phyloP scores from a whole-genome alignment of 352 stramenopile species.

The Phytophthora idaei region DNA sequence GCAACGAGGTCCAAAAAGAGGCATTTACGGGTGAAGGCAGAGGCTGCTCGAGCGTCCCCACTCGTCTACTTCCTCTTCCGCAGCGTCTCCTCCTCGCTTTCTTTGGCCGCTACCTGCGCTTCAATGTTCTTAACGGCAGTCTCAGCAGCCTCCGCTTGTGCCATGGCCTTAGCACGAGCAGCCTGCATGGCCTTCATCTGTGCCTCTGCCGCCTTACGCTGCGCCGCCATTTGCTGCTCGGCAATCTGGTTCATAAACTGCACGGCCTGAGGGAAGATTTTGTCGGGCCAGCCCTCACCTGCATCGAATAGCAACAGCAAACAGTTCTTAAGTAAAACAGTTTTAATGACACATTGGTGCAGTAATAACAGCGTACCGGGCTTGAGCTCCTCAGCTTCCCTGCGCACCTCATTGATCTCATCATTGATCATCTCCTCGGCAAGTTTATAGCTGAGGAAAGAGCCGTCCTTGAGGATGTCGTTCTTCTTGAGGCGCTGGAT shows the following conservation, averaged over 20 bases:
- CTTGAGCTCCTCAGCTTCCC: constrained; percentile 83
- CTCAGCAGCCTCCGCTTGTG: constrained; percentile 45
- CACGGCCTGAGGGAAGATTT: constrained; percentile 88
- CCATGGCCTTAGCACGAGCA: constrained; percentile 56
- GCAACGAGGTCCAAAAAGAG: constrained; percentile 14
- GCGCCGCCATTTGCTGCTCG: constrained; percentile 84
- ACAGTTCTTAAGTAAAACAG: too few relatives aligned
- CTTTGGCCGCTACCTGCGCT: constrained; percentile 40
- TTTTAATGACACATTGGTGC: too few relatives aligned
- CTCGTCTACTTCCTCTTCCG: constrained; percentile 71
- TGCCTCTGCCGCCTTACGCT: constrained; percentile 72
- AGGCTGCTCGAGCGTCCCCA: constrained; percentile 11
- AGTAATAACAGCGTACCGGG: constrained; percentile 48
- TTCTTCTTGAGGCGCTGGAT: constrained; percentile 90
- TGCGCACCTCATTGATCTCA: constrained; percentile 86
- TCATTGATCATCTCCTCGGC: constrained; percentile 89
- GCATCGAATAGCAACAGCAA: constrained; percentile 4
- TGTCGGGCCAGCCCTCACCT: constrained; percentile 87
- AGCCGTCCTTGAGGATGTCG: constrained; percentile 89
- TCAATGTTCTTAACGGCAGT: constrained; percentile 48
- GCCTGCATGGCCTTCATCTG: constrained; percentile 74
- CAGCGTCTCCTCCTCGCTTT: constrained; percentile 45
- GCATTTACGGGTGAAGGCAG: constrained; percentile 14
- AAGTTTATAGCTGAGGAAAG: constrained; percentile 88
- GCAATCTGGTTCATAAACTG: constrained; percentile 90